Percentiles rank a stretch among this genome's conserved stretches.
These are phyloP conservation scores for Sphaerulina vaccinii DNA, from an alignment of 2,329 filamentous ascomycete species.

Conservation along the genomic window DNA sequence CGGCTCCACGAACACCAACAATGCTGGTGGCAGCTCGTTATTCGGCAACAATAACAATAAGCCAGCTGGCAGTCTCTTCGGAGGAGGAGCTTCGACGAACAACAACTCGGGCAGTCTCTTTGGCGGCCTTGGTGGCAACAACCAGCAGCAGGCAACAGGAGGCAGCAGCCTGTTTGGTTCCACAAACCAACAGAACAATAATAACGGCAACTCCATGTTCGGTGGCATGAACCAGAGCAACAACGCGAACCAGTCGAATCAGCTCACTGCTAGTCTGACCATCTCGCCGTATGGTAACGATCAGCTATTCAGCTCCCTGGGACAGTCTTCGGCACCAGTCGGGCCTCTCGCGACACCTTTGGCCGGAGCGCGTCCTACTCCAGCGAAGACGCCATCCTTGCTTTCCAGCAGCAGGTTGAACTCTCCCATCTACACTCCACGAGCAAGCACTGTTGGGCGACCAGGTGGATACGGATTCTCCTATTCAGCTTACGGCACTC, in stretches of 20 bases:
- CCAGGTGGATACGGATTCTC: constrained; percentile 76
- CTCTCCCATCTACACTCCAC: constrained; percentile 74
- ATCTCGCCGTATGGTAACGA: constrained; percentile 88
- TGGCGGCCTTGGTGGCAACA: constrained; percentile 37
- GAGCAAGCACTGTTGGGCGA: constrained; percentile 41
- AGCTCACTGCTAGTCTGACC: constrained; percentile 60
- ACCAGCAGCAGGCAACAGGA: constrained; percentile 39
- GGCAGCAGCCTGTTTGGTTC: constrained; percentile 42
- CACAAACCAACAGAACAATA: constrained; percentile 42
- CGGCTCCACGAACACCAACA: constrained; percentile 38
- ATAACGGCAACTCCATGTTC: constrained; percentile 51
- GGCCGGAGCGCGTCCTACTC: constrained; percentile 56
- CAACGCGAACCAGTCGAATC: constrained; percentile 55
- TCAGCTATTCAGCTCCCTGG: constrained; percentile 76
- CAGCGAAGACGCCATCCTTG: constrained; percentile 32
- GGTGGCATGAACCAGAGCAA: constrained; percentile 42
- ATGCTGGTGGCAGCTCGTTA: constrained; percentile 20
- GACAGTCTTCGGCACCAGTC: constrained; percentile 65
- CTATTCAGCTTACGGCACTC: constrained; percentile 83
- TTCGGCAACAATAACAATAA: constrained; percentile 44
- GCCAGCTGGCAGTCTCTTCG: constrained; percentile 42
- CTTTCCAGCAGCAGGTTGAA: constrained; percentile 47
- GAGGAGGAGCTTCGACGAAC: constrained; percentile 42
- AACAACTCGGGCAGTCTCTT: constrained; percentile 38
- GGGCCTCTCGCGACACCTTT: constrained; percentile 91